These are phyloP conservation scores for Dendrobium nobile DNA, from an alignment of 106 monocot species.

Conservation along the genomic window DNA sequence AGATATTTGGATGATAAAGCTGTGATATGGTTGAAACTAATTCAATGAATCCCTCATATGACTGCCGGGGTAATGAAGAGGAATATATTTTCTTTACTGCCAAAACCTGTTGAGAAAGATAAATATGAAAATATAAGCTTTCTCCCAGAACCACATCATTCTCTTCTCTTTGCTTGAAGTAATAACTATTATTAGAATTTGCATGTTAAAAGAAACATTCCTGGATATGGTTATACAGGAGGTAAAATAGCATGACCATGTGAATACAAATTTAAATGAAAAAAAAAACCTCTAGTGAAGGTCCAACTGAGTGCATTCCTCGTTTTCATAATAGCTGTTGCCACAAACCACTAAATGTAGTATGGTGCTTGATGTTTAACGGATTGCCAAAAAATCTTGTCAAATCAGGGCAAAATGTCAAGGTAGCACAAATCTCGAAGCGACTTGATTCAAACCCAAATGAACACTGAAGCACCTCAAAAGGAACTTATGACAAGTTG, in stretches of 20 bases:
- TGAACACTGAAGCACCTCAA: no score
- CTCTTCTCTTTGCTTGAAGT: neutral
- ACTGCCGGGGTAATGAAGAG: constrained; percentile 35
- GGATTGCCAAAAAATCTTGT: no score
- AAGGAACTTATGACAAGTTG: no score
- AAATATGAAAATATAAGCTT: neutral
- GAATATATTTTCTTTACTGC: constrained; percentile 88
- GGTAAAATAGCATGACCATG: neutral
- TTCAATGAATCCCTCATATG: constrained; percentile 61
- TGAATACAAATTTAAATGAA: neutral
- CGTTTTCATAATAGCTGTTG: neutral
- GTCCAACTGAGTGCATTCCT: no score
- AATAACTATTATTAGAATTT: no score
- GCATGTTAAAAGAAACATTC: neutral
- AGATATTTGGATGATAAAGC: constrained; percentile 80
- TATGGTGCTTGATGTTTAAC: no score
- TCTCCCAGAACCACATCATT: neutral
- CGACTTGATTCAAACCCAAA: no score
- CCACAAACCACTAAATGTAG: neutral
- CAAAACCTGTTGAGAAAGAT: constrained; percentile 44
- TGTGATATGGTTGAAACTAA: constrained; percentile 62
- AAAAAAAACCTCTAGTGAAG: no score
- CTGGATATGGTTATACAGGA: neutral
- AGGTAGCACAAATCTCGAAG: no score
- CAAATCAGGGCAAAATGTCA: no score